Conservation (phyloP, 257 asterid species). For the Rehmannia glutinosa region DNA sequence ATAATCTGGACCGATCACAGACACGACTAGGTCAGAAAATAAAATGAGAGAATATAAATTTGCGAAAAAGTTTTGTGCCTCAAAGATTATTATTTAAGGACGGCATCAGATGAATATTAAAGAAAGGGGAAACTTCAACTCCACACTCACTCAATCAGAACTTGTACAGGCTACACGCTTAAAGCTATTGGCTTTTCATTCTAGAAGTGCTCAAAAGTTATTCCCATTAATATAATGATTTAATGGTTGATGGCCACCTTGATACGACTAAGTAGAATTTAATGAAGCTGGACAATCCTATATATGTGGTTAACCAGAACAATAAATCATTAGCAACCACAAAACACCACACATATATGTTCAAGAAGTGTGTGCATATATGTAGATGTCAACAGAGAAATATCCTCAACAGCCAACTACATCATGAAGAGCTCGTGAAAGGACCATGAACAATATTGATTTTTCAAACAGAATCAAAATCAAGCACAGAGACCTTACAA, state of each 20-base stretch:
- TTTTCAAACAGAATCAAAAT: background rate
- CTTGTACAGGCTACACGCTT: no score
- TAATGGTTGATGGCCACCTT: no score
- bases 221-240: no score
- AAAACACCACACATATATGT: background rate
- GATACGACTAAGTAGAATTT: no score
- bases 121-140: background rate
- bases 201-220: no score
- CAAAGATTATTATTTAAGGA: background rate
- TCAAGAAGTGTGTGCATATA: background rate
- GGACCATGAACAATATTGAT: background rate
- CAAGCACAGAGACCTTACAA: background rate
- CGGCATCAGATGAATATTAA: background rate
- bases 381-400: background rate
- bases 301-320: background rate
- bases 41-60: background rate
- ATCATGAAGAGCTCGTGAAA: background rate
- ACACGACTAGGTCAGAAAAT: background rate
- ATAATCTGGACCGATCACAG: no score
- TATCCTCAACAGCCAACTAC: background rate
- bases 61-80: background rate
- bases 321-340: background rate
- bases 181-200: no score
- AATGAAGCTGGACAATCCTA: background rate
- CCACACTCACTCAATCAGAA: no score